These are phyloP conservation scores for Bacidia gigantensis DNA, from an alignment of 495 filamentous ascomycete species.

Conservation along the genomic window DNA sequence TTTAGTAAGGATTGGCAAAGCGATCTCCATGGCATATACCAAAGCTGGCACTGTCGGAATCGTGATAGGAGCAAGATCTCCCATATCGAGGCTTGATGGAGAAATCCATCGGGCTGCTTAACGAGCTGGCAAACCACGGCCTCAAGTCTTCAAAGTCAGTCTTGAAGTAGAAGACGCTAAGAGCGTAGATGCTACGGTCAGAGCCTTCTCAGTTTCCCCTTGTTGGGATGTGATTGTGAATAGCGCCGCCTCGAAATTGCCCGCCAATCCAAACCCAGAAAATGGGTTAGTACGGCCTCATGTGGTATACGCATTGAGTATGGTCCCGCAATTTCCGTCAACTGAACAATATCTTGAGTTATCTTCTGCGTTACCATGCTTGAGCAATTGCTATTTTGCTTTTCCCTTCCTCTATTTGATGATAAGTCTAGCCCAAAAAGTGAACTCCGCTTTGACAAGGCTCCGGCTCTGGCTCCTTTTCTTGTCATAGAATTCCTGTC, in stretches of 20 bases:
- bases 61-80: slow-evolving; percentile 30
- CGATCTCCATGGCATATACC: slow-evolving; percentile 35
- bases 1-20: slow-evolving; percentile 36
- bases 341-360: no score
- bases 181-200: slow-evolving; percentile 26
- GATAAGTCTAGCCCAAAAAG: no score
- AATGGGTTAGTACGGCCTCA: no score
- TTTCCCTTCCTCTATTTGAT: no score
- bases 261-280: no score
- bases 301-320: no score
- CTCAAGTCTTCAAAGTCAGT: slow-evolving; percentile 26
- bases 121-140: slow-evolving; percentile 20
- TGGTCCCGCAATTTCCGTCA: no score
- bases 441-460: no score
- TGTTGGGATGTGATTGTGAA: slow-evolving; percentile 40
- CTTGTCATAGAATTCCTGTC: no score
- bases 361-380: no score
- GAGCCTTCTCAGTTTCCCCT: slow-evolving; percentile 24
- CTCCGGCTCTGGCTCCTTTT: no score
- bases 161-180: slow-evolving; percentile 31
- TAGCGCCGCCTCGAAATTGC: slow-evolving; percentile 34
- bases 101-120: slow-evolving; percentile 26
- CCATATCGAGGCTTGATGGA: slow-evolving; percentile 23
- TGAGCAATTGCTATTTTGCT: no score
- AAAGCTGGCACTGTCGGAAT: slow-evolving; percentile 29